Evolutionary conservation across 495 filamentous ascomycete species (phyloP).

Genomic region (Aspergillus carlsbadensis): DNA sequence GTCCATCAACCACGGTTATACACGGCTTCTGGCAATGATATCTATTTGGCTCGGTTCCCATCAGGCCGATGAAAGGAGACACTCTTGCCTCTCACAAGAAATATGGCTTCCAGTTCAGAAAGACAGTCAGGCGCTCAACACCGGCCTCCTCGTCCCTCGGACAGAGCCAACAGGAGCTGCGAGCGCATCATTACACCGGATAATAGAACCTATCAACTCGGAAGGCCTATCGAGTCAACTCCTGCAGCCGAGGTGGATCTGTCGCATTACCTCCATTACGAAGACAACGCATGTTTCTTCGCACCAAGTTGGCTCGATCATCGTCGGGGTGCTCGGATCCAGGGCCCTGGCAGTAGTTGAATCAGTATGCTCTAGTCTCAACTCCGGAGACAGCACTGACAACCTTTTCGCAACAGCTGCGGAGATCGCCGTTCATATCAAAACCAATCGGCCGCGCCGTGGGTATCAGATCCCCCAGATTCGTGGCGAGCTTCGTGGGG

Average conservation of each 20-base stretch:
- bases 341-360: background rate
- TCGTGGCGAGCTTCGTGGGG: background rate
- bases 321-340: background rate
- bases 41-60: background rate
- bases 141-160: background rate
- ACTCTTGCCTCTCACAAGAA: background rate
- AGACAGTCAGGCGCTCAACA: background rate
- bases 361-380: background rate
- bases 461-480: background rate
- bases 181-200: background rate
- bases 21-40: slow-evolving; percentile 5
- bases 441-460: background rate
- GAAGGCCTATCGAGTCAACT: background rate
- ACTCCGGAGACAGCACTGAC: background rate
- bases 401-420: background rate
- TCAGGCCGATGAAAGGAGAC: background rate
- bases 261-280: slow-evolving; percentile 39
- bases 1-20: background rate
- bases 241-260: slow-evolving; percentile 10
- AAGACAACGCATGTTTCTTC: slow-evolving; percentile 45
- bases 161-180: background rate
- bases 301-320: slow-evolving; percentile 35
- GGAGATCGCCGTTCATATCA: background rate
- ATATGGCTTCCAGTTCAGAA: slow-evolving; percentile 5
- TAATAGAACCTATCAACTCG: background rate